These are phyloP conservation scores for Penicillium sp. DNA, from an alignment of 2,329 filamentous ascomycete species.

Conservation along the genomic window DNA sequence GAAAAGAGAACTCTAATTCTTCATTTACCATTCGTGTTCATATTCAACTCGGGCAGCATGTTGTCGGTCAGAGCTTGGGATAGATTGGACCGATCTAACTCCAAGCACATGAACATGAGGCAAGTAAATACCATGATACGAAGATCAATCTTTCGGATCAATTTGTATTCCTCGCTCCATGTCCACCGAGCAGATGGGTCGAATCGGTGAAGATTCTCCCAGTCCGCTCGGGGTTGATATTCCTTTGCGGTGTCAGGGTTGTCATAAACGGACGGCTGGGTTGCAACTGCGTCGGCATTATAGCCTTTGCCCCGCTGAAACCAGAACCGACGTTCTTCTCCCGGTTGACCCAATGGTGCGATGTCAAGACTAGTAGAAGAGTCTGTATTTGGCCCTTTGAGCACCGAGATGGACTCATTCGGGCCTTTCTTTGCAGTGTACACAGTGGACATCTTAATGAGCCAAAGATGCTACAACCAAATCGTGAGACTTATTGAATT, in stretches of 20 bases:
- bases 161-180: slow-evolving; percentile 21
- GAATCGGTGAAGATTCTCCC: slow-evolving; percentile 40
- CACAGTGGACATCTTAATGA: slow-evolving; percentile 4
- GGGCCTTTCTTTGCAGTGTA: slow-evolving; percentile 5
- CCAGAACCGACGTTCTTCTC: slow-evolving; percentile 30
- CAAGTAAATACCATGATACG: slow-evolving; percentile 37
- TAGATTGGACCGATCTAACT: slow-evolving; percentile 61
- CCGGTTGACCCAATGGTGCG: slow-evolving; percentile 16
- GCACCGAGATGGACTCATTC: background rate
- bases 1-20: slow-evolving; percentile 7
- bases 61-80: slow-evolving; percentile 58
- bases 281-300: slow-evolving; percentile 35
- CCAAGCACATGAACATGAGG: slow-evolving; percentile 60
- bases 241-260: slow-evolving; percentile 43
- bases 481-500: too few relatives aligned
- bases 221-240: slow-evolving; percentile 32
- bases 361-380: slow-evolving; percentile 6
- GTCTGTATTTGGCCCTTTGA: background rate
- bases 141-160: slow-evolving; percentile 24
- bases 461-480: background rate
- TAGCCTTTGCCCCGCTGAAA: slow-evolving; percentile 28
- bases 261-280: slow-evolving; percentile 49
- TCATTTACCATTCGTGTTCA: slow-evolving; percentile 30
- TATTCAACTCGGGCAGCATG: slow-evolving; percentile 46
- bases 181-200: slow-evolving; percentile 29